Evolutionary conservation across 257 asterid genomes (phyloP).

Genomic region (Galeopsis tetrahit): DNA sequence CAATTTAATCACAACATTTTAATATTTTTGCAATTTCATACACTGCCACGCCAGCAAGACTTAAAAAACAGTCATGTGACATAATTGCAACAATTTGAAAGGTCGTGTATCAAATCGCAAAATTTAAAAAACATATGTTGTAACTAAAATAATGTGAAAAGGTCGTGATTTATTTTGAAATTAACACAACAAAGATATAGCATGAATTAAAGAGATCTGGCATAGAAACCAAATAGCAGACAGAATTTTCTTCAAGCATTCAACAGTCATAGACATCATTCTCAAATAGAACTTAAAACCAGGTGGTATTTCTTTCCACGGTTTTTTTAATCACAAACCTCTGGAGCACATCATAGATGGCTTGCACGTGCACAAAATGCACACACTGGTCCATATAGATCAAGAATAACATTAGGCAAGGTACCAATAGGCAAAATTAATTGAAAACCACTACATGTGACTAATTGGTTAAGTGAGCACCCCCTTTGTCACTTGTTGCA

Average conservation of each 20-base stretch:
- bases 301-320: not conserved
- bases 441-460: constrained; percentile 14
- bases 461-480: constrained; percentile 10
- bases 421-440: not conserved
- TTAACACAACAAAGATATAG: too few species aligned
- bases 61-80: too few species aligned
- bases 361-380: constrained; percentile 10
- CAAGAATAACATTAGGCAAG: constrained; percentile 2
- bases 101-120: too few species aligned
- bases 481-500: not conserved
- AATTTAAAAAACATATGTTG: too few species aligned
- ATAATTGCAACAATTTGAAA: too few species aligned
- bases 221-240: constrained; percentile 14
- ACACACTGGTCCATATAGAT: not conserved
- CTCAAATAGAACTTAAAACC: constrained; percentile 10
- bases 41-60: too few species aligned
- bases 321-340: not conserved
- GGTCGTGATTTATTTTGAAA: too few species aligned
- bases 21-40: too few species aligned
- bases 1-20: too few species aligned
- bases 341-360: not conserved
- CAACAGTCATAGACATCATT: constrained; percentile 1
- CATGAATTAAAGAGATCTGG: not conserved
- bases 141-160: too few species aligned
- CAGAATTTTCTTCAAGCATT: not conserved